Base-by-base conservation (phyloP, 2,329 filamentous ascomycete genomes). In the Didymella sp. region DNA sequence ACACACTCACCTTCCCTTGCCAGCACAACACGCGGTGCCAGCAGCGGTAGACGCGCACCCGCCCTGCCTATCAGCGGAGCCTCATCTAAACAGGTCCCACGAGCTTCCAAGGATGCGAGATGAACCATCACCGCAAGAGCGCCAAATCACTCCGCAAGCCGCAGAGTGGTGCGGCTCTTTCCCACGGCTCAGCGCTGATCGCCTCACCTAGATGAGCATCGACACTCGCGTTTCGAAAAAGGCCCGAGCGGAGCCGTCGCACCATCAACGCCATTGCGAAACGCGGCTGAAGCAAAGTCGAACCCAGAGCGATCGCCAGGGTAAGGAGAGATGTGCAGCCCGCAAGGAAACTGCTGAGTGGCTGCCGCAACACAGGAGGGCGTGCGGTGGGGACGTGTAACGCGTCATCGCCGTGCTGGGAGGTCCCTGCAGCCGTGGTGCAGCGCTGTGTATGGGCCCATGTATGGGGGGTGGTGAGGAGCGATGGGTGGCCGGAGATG, bases 11-110 rank as follows among this genome's bases (percentile, higher is more conserved):
- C 47, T 51, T 56, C 54, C 53, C 43, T 56, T 56, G 53, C 11
- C 33, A 37, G 47, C 46, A 25, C 25, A 19, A 21, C 17, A 11
- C 24, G 33, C n/a, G 11, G 13, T 24, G 25, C 27, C 28, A 42
- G 49, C 49, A 27, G 21, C 12, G 22, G 9, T 21, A 27, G 51
- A 38, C 31, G 31, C 40, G 40, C 45, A 50, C 17, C 52, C 46
- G 53, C 43, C 54, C 48, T 52, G 54, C 25, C 48, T 48, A 57
- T 57, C 54, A 57, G 54, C 54, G 54, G 54, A 57, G 43, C 54
- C 48, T 52, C 54, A 57, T 57, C 54, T 47, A 24, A 9, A 24
- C 12, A 41, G 13, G 30, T 6, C 30, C 8, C n/a, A n/a, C n/a
- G n/a, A n/a, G n/a, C n/a, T n/a, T n/a, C n/a, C n/a, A n/a, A n/a